Evolutionary conservation across 2,329 filamentous ascomycete species (phyloP), one percentile per base, ranked within the genome.

Genomic region (Orbilia blumenaviensis): DNA sequence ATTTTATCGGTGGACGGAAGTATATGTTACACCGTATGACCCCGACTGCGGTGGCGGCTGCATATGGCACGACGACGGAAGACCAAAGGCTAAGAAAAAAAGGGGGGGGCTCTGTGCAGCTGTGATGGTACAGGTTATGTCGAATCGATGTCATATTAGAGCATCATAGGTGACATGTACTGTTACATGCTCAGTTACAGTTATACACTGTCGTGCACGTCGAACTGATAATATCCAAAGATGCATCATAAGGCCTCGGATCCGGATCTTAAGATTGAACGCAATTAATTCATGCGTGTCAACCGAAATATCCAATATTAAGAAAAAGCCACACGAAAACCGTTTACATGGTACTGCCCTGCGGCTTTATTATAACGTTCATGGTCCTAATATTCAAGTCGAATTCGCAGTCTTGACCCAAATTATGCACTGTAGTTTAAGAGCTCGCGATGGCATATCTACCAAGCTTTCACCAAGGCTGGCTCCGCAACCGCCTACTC

Each of bases 21-120:
- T 32, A 46, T 62, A 38, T 38, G 56, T 63, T 63, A 71, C 66
- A 63, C 66, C 54, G 44, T 34, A 12, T 27, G 61, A 50, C 36
- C 23, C 66, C 56, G 66, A 71, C 36, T 68, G 52, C 54, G 48
- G 32, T 7, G 8, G n/a, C 27, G 10, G 44, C 21, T 27, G 9
- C 25, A 29, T 6, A 16, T 32, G 46, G 36, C 36, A 38, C 36
- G 12, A 14, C 3, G 10, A 14, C 36, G 3, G 3, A 10, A 9
- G 32, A 56, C 16, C 44, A 18, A 38, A 18, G 23, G 23, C 16
- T 12, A 34, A 54, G 1, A 29, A 12, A 36, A 34, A 9, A n/a
- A 52, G 23, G 21, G 29, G 48, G n/a, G 38, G 29, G n/a, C 23
- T 32, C 46, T n/a, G 27, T 23, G 48, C n/a, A n/a, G n/a, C n/a